These are phyloP conservation scores for Fusarium tricinctum DNA, from an alignment of 2,329 filamentous ascomycete genomes.

Conservation along the genomic window DNA sequence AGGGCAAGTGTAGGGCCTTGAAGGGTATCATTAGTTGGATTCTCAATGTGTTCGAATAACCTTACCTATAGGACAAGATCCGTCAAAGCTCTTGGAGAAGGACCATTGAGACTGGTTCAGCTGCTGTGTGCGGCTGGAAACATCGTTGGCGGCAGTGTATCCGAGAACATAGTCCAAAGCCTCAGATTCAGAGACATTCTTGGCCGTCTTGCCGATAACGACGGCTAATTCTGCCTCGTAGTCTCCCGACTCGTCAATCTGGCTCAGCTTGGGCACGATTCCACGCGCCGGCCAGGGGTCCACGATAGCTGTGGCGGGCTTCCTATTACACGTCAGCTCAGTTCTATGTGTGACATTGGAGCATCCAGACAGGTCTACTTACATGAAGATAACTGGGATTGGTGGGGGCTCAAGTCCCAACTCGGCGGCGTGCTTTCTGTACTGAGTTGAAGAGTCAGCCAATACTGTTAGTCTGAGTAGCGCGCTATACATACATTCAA, in stretches of 20 bases:
- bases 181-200: conserved; percentile 69
- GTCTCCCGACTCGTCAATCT: conserved; percentile 67
- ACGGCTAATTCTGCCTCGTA: conserved; percentile 72
- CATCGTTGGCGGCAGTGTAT: conserved; percentile 74
- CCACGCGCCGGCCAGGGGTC: conserved; percentile 68
- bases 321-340: conserved; percentile 50
- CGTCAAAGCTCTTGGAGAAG: conserved; percentile 72
- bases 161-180: conserved; percentile 73
- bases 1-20: conserved; percentile 77
- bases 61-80: conserved; percentile 63
- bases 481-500: conserved; percentile 60
- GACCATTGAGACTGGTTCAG: conserved; percentile 50
- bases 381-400: conserved; percentile 69
- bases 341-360: neutral
- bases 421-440: conserved; percentile 60
- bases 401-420: conserved; percentile 66
- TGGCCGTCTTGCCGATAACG: conserved; percentile 64
- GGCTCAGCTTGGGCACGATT: conserved; percentile 63
- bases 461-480: too few species aligned
- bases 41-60: neutral
- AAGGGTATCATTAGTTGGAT: conserved; percentile 1
- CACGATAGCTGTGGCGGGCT: conserved; percentile 67
- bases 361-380: conserved; percentile 11
- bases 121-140: conserved; percentile 60
- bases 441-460: conserved; percentile 44